Evolutionary conservation across 1,139 yeast genomes (phyloP), one percentile per base, ranked within the genome.

Genomic region (Yamadazyma triangularis): DNA sequence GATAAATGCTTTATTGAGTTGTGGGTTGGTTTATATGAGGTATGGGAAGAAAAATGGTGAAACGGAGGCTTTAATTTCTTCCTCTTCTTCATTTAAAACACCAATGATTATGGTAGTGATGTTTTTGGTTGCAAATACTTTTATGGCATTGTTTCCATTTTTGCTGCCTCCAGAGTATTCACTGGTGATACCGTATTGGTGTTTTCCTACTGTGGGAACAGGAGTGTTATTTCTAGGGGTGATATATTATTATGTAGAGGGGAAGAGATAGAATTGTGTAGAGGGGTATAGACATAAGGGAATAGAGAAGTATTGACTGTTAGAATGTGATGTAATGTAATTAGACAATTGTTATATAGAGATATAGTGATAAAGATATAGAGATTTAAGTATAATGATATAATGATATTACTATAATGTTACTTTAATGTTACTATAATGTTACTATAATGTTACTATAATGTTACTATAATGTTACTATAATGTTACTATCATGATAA

Each of bases 81-180:
- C 36, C 49, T 21, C 43, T 52, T 2, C 25, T 9, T 32, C 23
- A 10, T 30, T 43, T 11, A 24, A 35, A 3, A 58, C 66, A 2
- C 71, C 71, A 1, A 46, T 43, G 32, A 29, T 53, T 8, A 53
- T 64, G 29, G 51, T 62, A 4, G 9, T 47, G 2, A 40, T 73
- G 2, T 77, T 75, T 43, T 46, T 75, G 11, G n/a, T 53, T 2
- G 67, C 77, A 11, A 75, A 76, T 41, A 23, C 74, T 4, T 74
- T 74, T 38, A 56, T 77, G 44, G 77, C 79, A 2, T 33, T 77
- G 8, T 67, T 76, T 33, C 82, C 83, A 5, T 75, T 77, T 48
- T 53, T 77, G 0, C 78, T 76, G 3, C 83, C 83, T 2, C 69
- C 67, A 15, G 40, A 43, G 24, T 41, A 37, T n/a, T 33, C 37